Evolutionary conservation across 345 rosid genomes (phyloP), one percentile per base, ranked within the genome.

Genomic region (Gossypium ekmanianum): DNA sequence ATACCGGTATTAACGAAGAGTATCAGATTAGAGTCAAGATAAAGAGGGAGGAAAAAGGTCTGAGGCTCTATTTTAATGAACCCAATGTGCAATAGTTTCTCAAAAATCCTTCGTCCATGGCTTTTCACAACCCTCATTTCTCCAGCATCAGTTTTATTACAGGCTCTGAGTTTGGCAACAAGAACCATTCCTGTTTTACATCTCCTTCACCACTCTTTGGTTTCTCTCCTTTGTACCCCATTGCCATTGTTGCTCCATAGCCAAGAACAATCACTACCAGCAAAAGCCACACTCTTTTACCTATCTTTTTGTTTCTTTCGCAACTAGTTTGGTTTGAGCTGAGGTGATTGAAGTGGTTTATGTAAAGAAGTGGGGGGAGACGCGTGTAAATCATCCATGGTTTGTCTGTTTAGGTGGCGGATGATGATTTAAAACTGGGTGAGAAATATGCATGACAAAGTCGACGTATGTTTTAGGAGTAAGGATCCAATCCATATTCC

Each of bases 61-160:
- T 80, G 70, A 16, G 99, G 98, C 79, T 91, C 94, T 97, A 95
- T 95, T 2, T 89, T 82, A 61, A 93, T 85, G 85, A 91, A 89
- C 17, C 97, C 98, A 55, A 91, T 86, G 75, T 91, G 91, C 88
- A 87, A 70, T 29, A 88, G 86, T 73, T 84, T 87, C 69, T 88
- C 90, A 9, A 81, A 54, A 22, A 82, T 76, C 69, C 82, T 81
- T 39, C 89, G 84, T 16, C 81, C 80, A 68, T 76, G 63, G 50
- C 85, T 84, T 81, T 62, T 83, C 43, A 87, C 84, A 4, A 90
- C 81, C 76, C 84, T 84, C 92, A 95, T 83, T 39, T 86, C 88
- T 41, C 98, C 97, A 4, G 92, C 98, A 14, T 95, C 90, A 47
- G 94, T 93, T 79, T 85, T 63, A 93, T 75, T 76, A 95, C 91